Percentiles rank a stretch among this genome's conserved stretches.
These are phyloP conservation scores for Aspergillus fischeri DNA, from an alignment of 2,329 filamentous ascomycete species.

Conservation along the genomic window DNA sequence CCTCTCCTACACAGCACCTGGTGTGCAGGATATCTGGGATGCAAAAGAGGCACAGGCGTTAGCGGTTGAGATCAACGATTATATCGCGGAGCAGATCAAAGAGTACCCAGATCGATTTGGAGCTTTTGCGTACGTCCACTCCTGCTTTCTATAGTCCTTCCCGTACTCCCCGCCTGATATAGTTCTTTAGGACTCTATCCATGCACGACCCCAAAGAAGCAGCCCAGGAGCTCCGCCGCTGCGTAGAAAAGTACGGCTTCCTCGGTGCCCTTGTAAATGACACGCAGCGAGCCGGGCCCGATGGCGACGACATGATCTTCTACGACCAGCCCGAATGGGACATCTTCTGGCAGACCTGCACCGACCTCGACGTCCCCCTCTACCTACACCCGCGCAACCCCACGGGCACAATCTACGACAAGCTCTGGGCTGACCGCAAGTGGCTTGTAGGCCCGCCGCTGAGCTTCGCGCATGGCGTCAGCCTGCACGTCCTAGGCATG, in stretches of 20 bases:
- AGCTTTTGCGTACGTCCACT: conserved; percentile 37
- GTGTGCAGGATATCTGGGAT: conserved; percentile 47
- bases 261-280: conserved; percentile 61
- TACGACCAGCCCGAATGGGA: conserved; percentile 59
- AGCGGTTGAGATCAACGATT: conserved; percentile 46
- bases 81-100: conserved; percentile 42
- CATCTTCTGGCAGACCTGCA: conserved; percentile 56
- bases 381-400: conserved; percentile 62
- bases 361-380: conserved; percentile 59
- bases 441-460: conserved; percentile 59
- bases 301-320: conserved; percentile 60
- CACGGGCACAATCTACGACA: conserved; percentile 54
- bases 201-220: conserved; percentile 42
- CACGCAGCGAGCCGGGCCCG: conserved; percentile 54
- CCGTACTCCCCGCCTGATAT: neutral
- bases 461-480: conserved; percentile 57
- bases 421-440: conserved; percentile 55
- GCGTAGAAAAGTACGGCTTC: conserved; percentile 57
- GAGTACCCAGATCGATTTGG: conserved; percentile 41
- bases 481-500: conserved; percentile 53
- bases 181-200: conserved; percentile 26
- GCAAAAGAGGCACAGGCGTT: conserved; percentile 41
- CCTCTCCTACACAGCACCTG: conserved; percentile 47
- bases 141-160: neutral
- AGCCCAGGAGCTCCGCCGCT: conserved; percentile 39